phyloP scores from a whole-genome alignment of 352 stramenopile genomes.

The Pythium aquatile region DNA sequence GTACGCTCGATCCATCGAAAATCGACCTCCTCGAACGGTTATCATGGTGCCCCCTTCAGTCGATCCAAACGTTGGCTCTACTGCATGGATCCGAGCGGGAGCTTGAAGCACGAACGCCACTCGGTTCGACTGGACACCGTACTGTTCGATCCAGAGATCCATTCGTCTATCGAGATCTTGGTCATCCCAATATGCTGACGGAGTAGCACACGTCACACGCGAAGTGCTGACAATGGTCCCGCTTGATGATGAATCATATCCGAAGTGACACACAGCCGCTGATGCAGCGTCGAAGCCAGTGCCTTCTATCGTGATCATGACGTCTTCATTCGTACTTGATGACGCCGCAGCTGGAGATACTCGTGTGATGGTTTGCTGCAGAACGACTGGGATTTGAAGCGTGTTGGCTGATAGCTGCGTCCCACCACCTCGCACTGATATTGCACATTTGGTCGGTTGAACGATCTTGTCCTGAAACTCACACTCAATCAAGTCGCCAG shows the following conservation, averaged over 20 bases:
- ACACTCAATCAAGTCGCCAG: conserved; percentile 13
- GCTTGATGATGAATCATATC: conserved; percentile 7
- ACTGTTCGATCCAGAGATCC: conserved; percentile 18
- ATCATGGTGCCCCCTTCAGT: conserved; percentile 32
- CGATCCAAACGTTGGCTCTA: conserved; percentile 21
- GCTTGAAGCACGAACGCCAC: conserved; percentile 2
- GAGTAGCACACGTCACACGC: conserved; percentile 13
- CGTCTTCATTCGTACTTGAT: background rate
- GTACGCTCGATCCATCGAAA: conserved; percentile 21
- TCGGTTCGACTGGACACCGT: conserved; percentile 11
- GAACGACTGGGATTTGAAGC: conserved; percentile 1
- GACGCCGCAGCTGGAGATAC: background rate
- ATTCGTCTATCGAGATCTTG: background rate
- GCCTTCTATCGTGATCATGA: conserved; percentile 11
- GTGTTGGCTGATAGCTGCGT: conserved; percentile 5
- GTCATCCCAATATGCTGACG: conserved; percentile 11
- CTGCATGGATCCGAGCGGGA: background rate
- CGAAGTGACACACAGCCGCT: conserved; percentile 14
- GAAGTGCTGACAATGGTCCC: background rate
- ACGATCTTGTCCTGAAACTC: background rate
- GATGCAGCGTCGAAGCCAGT: conserved; percentile 11
- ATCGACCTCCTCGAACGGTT: conserved; percentile 32
- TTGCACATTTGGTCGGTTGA: background rate
- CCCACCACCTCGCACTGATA: conserved; percentile 4
- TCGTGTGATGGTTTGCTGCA: background rate